phyloP scores from a whole-genome alignment of 768 basidiomycete genomes.

The Tricholoma saponaceum region DNA sequence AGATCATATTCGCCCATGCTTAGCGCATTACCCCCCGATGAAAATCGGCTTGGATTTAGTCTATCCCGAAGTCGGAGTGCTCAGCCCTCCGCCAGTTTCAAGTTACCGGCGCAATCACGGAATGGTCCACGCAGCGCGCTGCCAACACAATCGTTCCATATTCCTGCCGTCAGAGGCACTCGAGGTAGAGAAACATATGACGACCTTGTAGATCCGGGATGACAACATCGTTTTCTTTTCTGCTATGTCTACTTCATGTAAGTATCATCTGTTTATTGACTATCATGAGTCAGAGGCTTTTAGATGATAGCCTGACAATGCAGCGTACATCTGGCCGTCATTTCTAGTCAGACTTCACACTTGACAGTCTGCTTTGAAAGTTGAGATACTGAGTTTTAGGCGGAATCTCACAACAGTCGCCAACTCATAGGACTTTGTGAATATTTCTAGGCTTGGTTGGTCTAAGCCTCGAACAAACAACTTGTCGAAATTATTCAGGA shows the following conservation, averaged over 20 bases:
- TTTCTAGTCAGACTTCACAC: not conserved
- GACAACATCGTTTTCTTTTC: not conserved
- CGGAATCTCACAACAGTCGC: no score
- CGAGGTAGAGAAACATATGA: slow-evolving; percentile 11
- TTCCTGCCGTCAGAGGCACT: slow-evolving; percentile 9
- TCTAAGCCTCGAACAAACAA: no score
- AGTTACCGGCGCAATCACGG: slow-evolving; percentile 28
- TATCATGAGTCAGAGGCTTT: not conserved
- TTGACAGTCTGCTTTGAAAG: no score
- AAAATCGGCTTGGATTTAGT: slow-evolving; percentile 47
- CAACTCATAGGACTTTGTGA: no score
- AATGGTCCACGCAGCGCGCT: slow-evolving; percentile 48
- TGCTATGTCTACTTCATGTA: not conserved
- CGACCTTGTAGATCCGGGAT: slow-evolving; percentile 13
- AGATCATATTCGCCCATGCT: slow-evolving; percentile 62
- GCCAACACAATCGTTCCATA: slow-evolving; percentile 16
- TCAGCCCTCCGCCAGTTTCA: slow-evolving; percentile 40
- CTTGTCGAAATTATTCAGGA: no score
- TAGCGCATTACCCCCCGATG: slow-evolving; percentile 32
- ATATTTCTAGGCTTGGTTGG: no score
- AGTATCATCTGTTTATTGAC: not conserved
- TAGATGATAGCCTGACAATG: not conserved
- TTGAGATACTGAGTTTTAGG: no score
- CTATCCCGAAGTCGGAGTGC: slow-evolving; percentile 59
- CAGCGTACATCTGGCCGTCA: not conserved